Base-by-base conservation (phyloP, 257 asterid genomes). In the Solanum medicagineum region DNA sequence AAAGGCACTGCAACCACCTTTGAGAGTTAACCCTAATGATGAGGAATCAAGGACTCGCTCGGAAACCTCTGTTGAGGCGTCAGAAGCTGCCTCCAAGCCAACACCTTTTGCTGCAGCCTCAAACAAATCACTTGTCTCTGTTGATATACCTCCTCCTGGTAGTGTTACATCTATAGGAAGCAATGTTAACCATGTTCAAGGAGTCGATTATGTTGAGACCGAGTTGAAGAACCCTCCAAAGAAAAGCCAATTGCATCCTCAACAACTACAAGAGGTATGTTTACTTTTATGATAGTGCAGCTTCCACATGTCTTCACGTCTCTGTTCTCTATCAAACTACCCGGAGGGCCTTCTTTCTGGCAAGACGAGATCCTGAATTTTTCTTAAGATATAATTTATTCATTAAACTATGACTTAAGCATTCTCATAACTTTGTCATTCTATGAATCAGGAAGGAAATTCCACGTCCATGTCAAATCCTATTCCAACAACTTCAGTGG, bases 191-290 rank as follows among this genome's bases (percentile, higher is more conserved):
- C 66, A 40, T 62, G 36, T 20, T 51, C 44, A 17, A 59, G 32
- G 81, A 42, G 32, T 40, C 9, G 20, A 66, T 55, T 45, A 66
- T 49, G 47, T 32, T 55, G 73, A 57, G 45, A 84, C 83, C 7
- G 54, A 87, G 62, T 68, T 51, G 62, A 84, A 75, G 59, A 56
- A 22, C 55, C 14, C 22, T 65, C 62, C 74, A 59, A 79, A 7
- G 68, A 74, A 85, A 75, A 53, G 71, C 75, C 66, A 20, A 32
- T 19, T 71, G n/a, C 44, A 86, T 68, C 56, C 79, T 47, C 84
- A 45, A 15, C 75, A 82, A 63, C 60, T 19, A 17, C 83, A 16
- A 45, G 88, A 88, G 85, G 90, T 84, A 83, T 85, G 86, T 54
- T 51, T 79, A 57, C 75, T 63, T 59, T 84, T 47, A 82, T 32